A percentile compares a stretch with the other conserved stretches of the same genome.
These are phyloP conservation scores for Starmerella vaccinii DNA, from an alignment of 805 yeast species.

Conservation along the genomic window DNA sequence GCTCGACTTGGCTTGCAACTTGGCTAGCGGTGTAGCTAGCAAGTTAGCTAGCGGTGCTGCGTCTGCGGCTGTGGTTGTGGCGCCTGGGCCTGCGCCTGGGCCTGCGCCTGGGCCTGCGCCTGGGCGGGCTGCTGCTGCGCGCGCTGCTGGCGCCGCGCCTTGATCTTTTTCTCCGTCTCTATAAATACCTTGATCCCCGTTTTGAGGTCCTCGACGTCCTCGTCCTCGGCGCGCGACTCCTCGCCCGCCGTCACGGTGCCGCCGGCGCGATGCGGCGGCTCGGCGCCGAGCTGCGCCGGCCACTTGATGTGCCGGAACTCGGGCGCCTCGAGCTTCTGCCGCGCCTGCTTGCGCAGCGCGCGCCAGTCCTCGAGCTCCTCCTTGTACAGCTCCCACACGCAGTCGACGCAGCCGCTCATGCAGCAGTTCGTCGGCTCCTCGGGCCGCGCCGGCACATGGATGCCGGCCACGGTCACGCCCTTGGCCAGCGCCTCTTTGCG, in stretches of 20 bases:
- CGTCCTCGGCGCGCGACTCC: constrained; percentile 28
- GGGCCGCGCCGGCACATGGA: constrained; percentile 74
- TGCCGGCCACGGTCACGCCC: constrained; percentile 44
- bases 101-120: not conserved
- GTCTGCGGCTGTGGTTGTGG: not conserved
- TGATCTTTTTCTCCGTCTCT: constrained; percentile 59
- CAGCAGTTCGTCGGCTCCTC: constrained; percentile 92
- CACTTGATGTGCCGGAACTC: constrained; percentile 38
- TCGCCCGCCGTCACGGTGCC: constrained; percentile 27
- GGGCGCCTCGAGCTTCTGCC: constrained; percentile 27
- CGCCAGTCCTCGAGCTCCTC: constrained; percentile 86
- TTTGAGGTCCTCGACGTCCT: constrained; percentile 48
- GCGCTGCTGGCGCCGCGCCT: constrained; percentile 15
- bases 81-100: not conserved
- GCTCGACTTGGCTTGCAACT: no score
- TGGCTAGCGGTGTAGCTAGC: no score
- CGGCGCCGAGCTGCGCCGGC: constrained; percentile 57
- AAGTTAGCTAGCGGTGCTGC: not conserved
- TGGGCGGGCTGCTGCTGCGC: not conserved
- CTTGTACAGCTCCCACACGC: constrained; percentile 90
- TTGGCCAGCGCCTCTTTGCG: constrained; percentile 29
- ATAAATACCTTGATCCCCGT: constrained; percentile 72
- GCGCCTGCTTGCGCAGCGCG: constrained; percentile 44
- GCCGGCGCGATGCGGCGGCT: constrained; percentile 29
- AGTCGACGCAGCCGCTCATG: constrained; percentile 92